Base-by-base conservation (phyloP, 148 eudicot species). In the Chenopodium formosanum region DNA sequence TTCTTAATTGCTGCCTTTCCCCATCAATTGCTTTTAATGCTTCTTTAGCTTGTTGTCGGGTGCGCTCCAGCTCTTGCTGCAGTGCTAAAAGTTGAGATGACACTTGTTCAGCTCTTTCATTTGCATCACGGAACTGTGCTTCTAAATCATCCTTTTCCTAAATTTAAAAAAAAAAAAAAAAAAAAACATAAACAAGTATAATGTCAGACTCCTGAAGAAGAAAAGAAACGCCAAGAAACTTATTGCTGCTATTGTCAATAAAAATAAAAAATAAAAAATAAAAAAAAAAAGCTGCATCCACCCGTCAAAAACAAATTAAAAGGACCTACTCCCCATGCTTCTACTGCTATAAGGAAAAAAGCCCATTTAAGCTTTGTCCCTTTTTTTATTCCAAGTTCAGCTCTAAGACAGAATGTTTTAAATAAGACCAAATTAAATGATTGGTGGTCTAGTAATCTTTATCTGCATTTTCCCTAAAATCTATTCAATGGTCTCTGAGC, bases 111-210 rank as follows among this genome's bases (percentile, higher is more conserved):
- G 93, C 92, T 88, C 86, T 94, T 88, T 90, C 95, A 87, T 86
- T 94, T 53, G 91, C 88, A 52, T 89, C 98, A 82, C 84, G 87
- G 79, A 92, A 90, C 87, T 91, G 93, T 82, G 91, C 90, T 78
- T 94, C 98, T 64, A 94, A 77, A 84, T 96, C 99, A 81, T 94
- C 98, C 85, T 96, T 96, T 86, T 94, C 98, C 99, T 96, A 88
- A 71, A 86, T 70, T 31, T 0, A 31, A 31, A 31, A 31, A 29
- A 29, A 23, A 23, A 23, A 23, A 23, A 23, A 23, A 23, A 23
- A 70, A 78, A 53, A 37, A 31, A 50, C 64, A 31, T 63, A 79
- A 81, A 63, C 78, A 79, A 76, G 31, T 68, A 22, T 9, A 73
- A 32, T 67, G 50, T 29, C 14, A 68, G 23, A 47, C 29, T 72